These are phyloP conservation scores for Volvox carteri DNA, from an alignment of 163 green algal genomes.

Conservation along the genomic window DNA sequence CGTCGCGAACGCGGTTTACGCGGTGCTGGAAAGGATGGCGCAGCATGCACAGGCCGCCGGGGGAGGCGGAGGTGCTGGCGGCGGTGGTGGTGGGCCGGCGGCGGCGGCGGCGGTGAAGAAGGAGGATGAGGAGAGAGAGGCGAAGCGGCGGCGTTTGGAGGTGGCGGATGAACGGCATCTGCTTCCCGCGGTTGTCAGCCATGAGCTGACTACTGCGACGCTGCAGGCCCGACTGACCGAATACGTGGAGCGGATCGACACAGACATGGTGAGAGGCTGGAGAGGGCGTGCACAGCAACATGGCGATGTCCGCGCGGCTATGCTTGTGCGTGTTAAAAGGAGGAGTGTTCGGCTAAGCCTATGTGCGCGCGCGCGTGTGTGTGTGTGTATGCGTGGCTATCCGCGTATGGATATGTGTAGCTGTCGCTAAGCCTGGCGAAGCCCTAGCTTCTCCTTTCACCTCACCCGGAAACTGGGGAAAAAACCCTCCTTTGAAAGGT, in stretches of 20 bases:
- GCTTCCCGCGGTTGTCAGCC: slow-evolving; percentile 57
- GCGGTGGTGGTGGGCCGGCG: not conserved
- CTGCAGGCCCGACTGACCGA: slow-evolving; percentile 81
- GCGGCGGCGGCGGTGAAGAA: not conserved
- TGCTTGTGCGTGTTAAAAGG: no score
- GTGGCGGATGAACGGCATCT: slow-evolving; percentile 11
- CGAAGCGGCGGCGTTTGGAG: slow-evolving; percentile 76
- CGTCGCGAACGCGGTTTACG: slow-evolving; percentile 82
- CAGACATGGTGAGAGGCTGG: slow-evolving; percentile 82
- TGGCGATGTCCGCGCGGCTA: no score
- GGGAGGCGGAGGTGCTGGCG: not conserved
- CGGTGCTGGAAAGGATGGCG: slow-evolving; percentile 84
- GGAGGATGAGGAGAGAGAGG: slow-evolving; percentile 3
- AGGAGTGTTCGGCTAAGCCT: no score
- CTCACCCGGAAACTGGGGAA: no score
- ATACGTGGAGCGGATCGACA: slow-evolving; percentile 93
- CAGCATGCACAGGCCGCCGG: slow-evolving; percentile 4
- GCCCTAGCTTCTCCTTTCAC: not conserved
- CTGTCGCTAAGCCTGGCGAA: not conserved
- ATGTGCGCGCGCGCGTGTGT: no score
- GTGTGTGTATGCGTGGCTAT: not conserved
- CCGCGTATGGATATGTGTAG: no score
- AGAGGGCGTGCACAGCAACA: not conserved
- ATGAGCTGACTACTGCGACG: slow-evolving; percentile 67
- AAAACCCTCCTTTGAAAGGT: no score